Base-by-base conservation (phyloP, 1,284 basidiomycete species). In the Ceratobasidium sp. region DNA sequence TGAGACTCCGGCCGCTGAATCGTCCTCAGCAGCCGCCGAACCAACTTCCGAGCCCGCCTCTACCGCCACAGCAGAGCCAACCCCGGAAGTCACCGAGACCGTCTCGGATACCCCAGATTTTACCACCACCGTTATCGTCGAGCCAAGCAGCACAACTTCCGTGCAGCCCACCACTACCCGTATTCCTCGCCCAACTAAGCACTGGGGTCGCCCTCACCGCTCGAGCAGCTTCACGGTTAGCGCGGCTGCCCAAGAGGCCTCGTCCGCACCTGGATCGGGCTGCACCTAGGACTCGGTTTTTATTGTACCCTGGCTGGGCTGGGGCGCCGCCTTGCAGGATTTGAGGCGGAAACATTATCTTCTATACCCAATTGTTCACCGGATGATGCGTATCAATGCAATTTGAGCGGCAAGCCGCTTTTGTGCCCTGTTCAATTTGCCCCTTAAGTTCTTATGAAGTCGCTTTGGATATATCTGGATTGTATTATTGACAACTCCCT, bases 181-280 rank as follows among this genome's bases (percentile, higher is more conserved):
- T 28, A 8, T 21, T 14, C 16, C 50, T 13, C 43, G 26, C 61
- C 61, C 43, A 23, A 63, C 61, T 13, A 63, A 26, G 61, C 23
- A 49, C 61, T 63, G 61, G 61, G 61, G 61, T 7, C 61, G 61
- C 30, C 61, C 61, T 30, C 46, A 63, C 38, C 23, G 46, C 44
- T 16, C 23, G 14, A 28, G 32, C 43, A 14, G 7, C n/a, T 11
- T 11, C 21, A 23, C 59, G 21, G 21, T 1, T 30, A 1, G 7
- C 30, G 16, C 28, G 13, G 13, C 43, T 21, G 30, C 8, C 14
- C n/a, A n/a, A n/a, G n/a, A 2, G 23, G 21, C 46, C 28, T 18
- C 30, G 3, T 11, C n/a, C n/a, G n/a, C n/a, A n/a, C n/a, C n/a
- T n/a, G n/a, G n/a, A n/a, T n/a, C n/a, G n/a, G n/a, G 3, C 23